Conservation (phyloP, 169 alveolate species). For the Cryptosporidium meleagridis region DNA sequence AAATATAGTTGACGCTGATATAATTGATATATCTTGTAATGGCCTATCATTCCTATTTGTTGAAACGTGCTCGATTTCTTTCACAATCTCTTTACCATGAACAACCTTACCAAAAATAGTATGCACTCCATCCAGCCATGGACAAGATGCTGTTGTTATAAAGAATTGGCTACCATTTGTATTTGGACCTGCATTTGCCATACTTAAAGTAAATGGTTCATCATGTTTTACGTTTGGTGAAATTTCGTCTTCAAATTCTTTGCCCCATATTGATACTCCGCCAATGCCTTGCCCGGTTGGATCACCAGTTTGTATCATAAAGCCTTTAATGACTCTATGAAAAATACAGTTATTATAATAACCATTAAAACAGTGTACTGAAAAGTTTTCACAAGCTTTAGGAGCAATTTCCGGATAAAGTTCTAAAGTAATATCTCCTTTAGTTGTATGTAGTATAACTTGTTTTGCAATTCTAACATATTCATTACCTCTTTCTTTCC, state of each 20-base stretch:
- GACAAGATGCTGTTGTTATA: slow-evolving; percentile 96
- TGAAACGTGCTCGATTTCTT: slow-evolving; percentile 90
- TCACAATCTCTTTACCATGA: slow-evolving; percentile 93
- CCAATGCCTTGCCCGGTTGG: slow-evolving; percentile 99
- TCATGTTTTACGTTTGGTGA: slow-evolving; percentile 93
- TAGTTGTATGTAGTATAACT: slow-evolving; percentile 95
- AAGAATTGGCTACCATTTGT: slow-evolving; percentile 98
- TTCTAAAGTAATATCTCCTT: slow-evolving; percentile 96
- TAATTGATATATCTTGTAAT: slow-evolving; percentile 80
- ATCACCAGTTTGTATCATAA: slow-evolving; percentile 99
- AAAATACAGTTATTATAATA: slow-evolving; percentile 88
- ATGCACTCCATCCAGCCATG: slow-evolving; percentile 98
- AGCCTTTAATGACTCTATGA: slow-evolving; percentile 92
- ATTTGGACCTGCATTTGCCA: slow-evolving; percentile 99
- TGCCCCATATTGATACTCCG: slow-evolving; percentile 95
- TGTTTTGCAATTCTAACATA: slow-evolving; percentile 81
- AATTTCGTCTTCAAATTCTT: slow-evolving; percentile 96
- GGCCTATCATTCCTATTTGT: slow-evolving; percentile 86
- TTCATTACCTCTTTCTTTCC: slow-evolving; percentile 41
- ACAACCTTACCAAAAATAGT: slow-evolving; percentile 98
- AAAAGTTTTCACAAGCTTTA: slow-evolving; percentile 96
- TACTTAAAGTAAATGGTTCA: slow-evolving; percentile 93
- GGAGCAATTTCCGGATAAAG: slow-evolving; percentile 92
- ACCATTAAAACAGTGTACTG: slow-evolving; percentile 94
- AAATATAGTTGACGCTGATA: slow-evolving; percentile 31